Percentiles rank a stretch among this genome's conserved stretches.
These are phyloP conservation scores for Chlorella ohadii DNA, from an alignment of 139 green algal species.

Conservation along the genomic window DNA sequence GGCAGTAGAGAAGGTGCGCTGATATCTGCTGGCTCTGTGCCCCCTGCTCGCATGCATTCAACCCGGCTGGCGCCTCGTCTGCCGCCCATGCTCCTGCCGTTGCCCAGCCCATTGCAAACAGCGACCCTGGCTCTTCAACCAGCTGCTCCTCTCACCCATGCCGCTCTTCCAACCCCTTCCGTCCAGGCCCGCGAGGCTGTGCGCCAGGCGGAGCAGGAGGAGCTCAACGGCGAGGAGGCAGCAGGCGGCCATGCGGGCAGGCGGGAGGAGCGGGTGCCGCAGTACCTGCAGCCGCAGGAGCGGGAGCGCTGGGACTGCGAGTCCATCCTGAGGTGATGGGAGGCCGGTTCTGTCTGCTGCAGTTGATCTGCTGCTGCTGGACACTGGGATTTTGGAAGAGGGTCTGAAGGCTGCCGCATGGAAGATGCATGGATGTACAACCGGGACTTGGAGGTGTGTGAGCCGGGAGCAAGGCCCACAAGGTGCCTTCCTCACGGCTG, in stretches of 20 bases:
- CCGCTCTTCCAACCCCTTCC: neutral
- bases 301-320: constrained; percentile 92
- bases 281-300: neutral
- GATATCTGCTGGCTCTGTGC: too few relatives aligned
- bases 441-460: too few relatives aligned
- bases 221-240: neutral
- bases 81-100: too few relatives aligned
- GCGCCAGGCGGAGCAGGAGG: neutral
- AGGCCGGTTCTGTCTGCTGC: neutral
- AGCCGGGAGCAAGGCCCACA: too few relatives aligned
- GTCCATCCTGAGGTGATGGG: constrained; percentile 64
- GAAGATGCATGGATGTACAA: too few relatives aligned
- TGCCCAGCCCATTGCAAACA: too few relatives aligned
- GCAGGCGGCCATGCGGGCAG: neutral
- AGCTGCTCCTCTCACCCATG: neutral
- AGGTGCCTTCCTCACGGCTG: too few relatives aligned
- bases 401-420: too few relatives aligned
- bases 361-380: neutral
- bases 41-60: too few relatives aligned
- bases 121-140: too few relatives aligned
- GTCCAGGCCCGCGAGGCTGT: constrained; percentile 27
- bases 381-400: too few relatives aligned
- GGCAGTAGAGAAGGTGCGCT: constrained; percentile 35
- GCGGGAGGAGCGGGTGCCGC: constrained; percentile 30
- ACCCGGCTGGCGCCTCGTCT: too few relatives aligned